Evolutionary conservation across 2,329 filamentous ascomycete species (phyloP), one percentile per base, ranked within the genome.

Genomic region (Colletotrichum acutatum): DNA sequence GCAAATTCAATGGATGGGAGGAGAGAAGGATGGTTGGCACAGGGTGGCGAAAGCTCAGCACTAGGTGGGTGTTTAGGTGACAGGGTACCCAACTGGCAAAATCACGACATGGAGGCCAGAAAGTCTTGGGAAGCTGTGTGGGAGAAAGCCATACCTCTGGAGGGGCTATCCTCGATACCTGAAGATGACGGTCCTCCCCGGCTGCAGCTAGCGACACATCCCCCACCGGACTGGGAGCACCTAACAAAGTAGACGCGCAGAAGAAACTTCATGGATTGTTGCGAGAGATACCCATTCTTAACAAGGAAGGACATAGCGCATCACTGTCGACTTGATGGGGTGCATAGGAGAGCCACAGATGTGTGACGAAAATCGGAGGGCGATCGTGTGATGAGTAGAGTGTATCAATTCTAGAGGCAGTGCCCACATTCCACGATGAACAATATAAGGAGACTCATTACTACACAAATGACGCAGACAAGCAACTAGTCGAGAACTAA

Each of bases 1-100:
- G 59, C 62, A 4, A 75, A 74, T 32, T 71, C 71, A 6, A 52
- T 71, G 1, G 71, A 75, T 8, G 71, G 71, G 3, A 67, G 67
- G 22, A 49, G 71, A 1, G 71, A 74, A 32, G 71, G 71, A 3
- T 75, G 71, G 74, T 37, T 74, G 12, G 67, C 64, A 0, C 24
- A 30, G 2, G 34, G 37, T 2, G 54, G 26, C 2, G 71, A 71
- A 24, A 46, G 54, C 11, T 72, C 53, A 3, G 9, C 11, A 1
- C 26, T 24, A n/a, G 59, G n/a, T n/a, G n/a, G 32, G 4, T 11
- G 11, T 8, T 46, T 56, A 12, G 28, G 32, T 7, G 46, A 52
- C 5, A 54, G 28, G 11, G 19, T 34, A 4, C 22, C 58, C 0
- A 54, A n/a, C 8, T 72, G 69, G 59, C 22, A 72, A 2, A n/a